phyloP scores from a whole-genome alignment of 1,139 yeast species.

The Kluyveromyces marxianus region DNA sequence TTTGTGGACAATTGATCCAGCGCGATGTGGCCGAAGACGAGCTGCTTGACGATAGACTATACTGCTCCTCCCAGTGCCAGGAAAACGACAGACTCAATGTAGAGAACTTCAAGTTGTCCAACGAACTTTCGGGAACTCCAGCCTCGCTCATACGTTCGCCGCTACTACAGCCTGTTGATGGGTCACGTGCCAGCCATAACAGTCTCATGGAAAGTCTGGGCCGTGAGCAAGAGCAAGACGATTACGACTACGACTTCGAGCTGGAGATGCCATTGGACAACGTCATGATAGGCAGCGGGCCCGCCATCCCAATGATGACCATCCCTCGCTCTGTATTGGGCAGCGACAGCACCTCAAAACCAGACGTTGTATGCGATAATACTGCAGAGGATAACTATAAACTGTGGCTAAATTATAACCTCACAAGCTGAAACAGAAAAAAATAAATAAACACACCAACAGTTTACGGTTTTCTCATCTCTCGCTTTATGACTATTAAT shows the following conservation, averaged over 20 bases:
- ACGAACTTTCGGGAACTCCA: conserved; percentile 9
- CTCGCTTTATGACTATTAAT: no score
- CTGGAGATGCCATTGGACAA: conserved; percentile 3
- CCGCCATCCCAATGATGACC: conserved; percentile 7
- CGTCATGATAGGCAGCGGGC: neutral
- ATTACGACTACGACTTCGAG: conserved; percentile 1
- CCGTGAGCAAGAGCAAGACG: neutral
- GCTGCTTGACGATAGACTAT: conserved; percentile 35
- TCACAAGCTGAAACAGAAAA: neutral
- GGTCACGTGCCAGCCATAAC: neutral
- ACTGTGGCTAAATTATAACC: conserved; percentile 21
- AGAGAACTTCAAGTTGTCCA: conserved; percentile 5
- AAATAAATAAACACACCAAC: neutral
- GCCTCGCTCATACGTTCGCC: conserved; percentile 12
- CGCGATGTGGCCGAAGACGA: conserved; percentile 25
- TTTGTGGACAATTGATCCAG: conserved; percentile 53
- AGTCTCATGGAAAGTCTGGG: neutral
- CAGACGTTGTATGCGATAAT: conserved; percentile 12
- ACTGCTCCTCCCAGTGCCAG: conserved; percentile 56
- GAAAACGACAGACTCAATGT: conserved; percentile 33
- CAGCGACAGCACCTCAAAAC: neutral
- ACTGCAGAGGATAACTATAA: conserved; percentile 26
- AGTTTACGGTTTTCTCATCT: no score
- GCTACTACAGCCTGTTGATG: conserved; percentile 9
- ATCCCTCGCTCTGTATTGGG: conserved; percentile 1